phyloP scores from a whole-genome alignment of 495 filamentous ascomycete genomes.

The Hyaloscypha finlandica region DNA sequence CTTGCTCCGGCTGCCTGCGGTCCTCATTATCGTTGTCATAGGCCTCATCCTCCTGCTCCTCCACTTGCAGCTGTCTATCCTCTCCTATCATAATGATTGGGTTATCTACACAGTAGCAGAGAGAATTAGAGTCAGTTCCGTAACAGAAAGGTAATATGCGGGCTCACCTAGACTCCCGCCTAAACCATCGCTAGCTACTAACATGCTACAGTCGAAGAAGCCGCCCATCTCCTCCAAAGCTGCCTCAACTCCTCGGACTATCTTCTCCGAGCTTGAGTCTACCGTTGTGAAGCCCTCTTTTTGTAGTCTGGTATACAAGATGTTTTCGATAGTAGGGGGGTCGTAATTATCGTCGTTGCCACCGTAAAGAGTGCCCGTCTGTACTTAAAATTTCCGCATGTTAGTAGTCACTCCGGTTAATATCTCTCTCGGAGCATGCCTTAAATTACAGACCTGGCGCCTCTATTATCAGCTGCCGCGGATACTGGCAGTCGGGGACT shows the following conservation, averaged over 20 bases:
- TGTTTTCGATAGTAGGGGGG: slow-evolving; percentile 21
- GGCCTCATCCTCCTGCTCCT: too few relatives aligned
- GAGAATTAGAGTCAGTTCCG: slow-evolving; percentile 14
- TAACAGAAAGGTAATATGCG: slow-evolving; percentile 7
- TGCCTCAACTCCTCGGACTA: slow-evolving; percentile 15
- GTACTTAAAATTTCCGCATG: background rate
- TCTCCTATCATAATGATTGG: too few relatives aligned
- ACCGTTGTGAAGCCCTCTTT: slow-evolving; percentile 22
- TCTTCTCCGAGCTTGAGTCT: slow-evolving; percentile 14
- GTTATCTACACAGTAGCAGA: slow-evolving; percentile 2
- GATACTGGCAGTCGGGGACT: slow-evolving; percentile 2
- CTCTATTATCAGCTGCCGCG: slow-evolving; percentile 7
- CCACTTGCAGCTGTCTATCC: too few relatives aligned
- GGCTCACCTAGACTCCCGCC: slow-evolving; percentile 16
- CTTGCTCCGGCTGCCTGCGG: too few relatives aligned
- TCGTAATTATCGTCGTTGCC: slow-evolving; percentile 13
- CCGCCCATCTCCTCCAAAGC: slow-evolving; percentile 4
- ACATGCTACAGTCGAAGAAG: slow-evolving; percentile 6
- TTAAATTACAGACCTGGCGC: slow-evolving; percentile 1
- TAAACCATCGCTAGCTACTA: slow-evolving; percentile 11
- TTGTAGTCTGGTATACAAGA: slow-evolving; percentile 22
- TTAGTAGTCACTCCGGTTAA: slow-evolving; percentile 10
- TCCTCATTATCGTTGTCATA: too few relatives aligned
- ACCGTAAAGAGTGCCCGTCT: slow-evolving; percentile 4
- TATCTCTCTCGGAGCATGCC: slow-evolving; percentile 15